Evolutionary conservation across 176 grass and related monocot species (phyloP).

Genomic region (Raddia distichophylla): DNA sequence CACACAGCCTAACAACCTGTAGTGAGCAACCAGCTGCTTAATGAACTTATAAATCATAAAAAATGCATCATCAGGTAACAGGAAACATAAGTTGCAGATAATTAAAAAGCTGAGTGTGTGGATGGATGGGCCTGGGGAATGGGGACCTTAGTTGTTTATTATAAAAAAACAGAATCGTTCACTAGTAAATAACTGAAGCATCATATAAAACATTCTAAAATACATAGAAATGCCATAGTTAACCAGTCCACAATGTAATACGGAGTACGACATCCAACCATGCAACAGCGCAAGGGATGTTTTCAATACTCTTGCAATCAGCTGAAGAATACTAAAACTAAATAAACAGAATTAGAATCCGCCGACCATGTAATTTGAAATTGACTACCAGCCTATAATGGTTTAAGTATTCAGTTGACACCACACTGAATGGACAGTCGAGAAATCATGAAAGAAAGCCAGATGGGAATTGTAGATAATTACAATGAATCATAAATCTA

Average conservation of each 20-base stretch:
- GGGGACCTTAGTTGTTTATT: background rate
- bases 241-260: background rate
- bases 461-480: background rate
- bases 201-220: background rate
- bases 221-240: background rate
- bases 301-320: constrained; percentile 20
- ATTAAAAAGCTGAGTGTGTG: background rate
- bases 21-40: constrained; percentile 5
- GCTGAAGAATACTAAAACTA: background rate
- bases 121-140: background rate
- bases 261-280: background rate
- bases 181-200: background rate
- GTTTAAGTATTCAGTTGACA: background rate
- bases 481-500: constrained; percentile 4
- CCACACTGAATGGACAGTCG: background rate
- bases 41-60: constrained; percentile 15
- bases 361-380: background rate
- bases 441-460: background rate
- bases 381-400: background rate
- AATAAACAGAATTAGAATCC: background rate
- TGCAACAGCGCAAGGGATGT: background rate
- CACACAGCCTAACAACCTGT: constrained; percentile 95
- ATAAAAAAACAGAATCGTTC: background rate
- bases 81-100: background rate
- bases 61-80: background rate